These are phyloP conservation scores for Irpex sp. DNA, from an alignment of 1,284 basidiomycete species.

Conservation along the genomic window DNA sequence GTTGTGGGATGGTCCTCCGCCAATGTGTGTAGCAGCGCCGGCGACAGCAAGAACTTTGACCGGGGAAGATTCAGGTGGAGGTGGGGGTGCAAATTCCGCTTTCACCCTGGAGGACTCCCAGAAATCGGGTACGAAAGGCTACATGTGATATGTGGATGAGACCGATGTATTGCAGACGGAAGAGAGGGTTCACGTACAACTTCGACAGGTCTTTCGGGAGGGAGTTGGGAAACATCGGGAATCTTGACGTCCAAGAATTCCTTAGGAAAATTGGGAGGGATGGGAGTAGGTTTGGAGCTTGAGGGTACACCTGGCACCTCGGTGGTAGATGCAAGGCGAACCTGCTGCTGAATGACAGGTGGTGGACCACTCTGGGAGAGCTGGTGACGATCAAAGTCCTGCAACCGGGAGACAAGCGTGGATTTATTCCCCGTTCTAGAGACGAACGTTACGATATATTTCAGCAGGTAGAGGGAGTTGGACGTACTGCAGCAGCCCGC, in stretches of 20 bases:
- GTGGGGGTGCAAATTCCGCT: slow-evolving; percentile 24
- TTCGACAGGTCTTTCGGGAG: slow-evolving; percentile 44
- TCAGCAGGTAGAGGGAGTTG: slow-evolving; percentile 3
- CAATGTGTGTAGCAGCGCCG: slow-evolving; percentile 58
- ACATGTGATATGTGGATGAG: slow-evolving; percentile 25
- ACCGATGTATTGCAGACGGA: slow-evolving; percentile 8
- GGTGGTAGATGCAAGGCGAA: slow-evolving; percentile 26
- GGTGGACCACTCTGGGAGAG: slow-evolving; percentile 15
- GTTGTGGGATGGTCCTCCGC: slow-evolving; percentile 63
- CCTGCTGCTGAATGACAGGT: slow-evolving; percentile 18
- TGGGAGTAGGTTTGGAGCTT: slow-evolving; percentile 18
- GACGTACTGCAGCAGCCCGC: slow-evolving; percentile 63
- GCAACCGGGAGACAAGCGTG: slow-evolving; percentile 50
- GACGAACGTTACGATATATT: background rate
- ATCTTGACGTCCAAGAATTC: slow-evolving; percentile 48
- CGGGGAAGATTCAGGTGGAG: slow-evolving; percentile 26
- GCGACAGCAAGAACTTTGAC: slow-evolving; percentile 76
- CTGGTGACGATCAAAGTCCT: slow-evolving; percentile 41
- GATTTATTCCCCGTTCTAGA: slow-evolving; percentile 58
- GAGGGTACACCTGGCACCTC: slow-evolving; percentile 26
- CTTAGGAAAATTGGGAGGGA: slow-evolving; percentile 22
- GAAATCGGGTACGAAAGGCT: slow-evolving; percentile 71
- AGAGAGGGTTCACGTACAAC: slow-evolving; percentile 46
- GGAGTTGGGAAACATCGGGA: slow-evolving; percentile 48
- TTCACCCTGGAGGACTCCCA: slow-evolving; percentile 56